Evolutionary conservation across 2,329 filamentous ascomycete species (phyloP).

Genomic region (Clonostachys solani): DNA sequence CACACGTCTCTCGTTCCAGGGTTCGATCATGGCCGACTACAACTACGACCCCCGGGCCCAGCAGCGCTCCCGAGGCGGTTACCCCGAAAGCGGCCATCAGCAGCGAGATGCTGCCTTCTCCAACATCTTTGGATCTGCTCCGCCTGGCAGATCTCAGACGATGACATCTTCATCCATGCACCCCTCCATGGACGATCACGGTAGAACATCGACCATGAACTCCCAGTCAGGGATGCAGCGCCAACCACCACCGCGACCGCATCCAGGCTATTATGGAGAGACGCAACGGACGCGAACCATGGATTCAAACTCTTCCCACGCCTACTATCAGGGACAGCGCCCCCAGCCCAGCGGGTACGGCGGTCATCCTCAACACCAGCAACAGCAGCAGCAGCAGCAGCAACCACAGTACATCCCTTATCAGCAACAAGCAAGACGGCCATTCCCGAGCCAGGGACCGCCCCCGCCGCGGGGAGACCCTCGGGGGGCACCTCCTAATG

Average conservation of each 20-base stretch:
- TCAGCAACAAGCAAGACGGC: slow-evolving; percentile 33
- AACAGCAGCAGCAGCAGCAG: slow-evolving; percentile 39
- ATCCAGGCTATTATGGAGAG: slow-evolving; percentile 26
- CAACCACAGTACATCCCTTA: slow-evolving; percentile 11
- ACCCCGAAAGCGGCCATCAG: slow-evolving; percentile 42
- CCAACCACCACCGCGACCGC: slow-evolving; percentile 55
- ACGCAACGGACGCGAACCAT: slow-evolving; percentile 16
- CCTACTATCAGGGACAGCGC: slow-evolving; percentile 50
- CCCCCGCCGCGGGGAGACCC: slow-evolving; percentile 66
- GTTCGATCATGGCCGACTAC: slow-evolving; percentile 51
- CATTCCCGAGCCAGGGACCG: slow-evolving; percentile 22
- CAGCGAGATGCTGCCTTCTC: slow-evolving; percentile 94
- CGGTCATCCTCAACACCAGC: slow-evolving; percentile 37
- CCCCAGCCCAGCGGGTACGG: slow-evolving; percentile 24
- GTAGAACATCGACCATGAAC: slow-evolving; percentile 77
- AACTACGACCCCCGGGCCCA: slow-evolving; percentile 47
- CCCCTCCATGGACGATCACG: slow-evolving; percentile 41
- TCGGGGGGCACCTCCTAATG: slow-evolving; percentile 43
- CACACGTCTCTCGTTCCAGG: neutral
- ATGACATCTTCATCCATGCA: slow-evolving; percentile 77
- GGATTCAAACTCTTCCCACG: slow-evolving; percentile 30
- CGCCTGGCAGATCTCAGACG: slow-evolving; percentile 86
- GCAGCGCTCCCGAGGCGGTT: slow-evolving; percentile 40
- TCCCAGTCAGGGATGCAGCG: slow-evolving; percentile 53
- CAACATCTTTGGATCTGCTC: slow-evolving; percentile 88